These are phyloP conservation scores for Plenodomus biglobosus DNA, from an alignment of 2,329 filamentous ascomycete species.

Conservation along the genomic window DNA sequence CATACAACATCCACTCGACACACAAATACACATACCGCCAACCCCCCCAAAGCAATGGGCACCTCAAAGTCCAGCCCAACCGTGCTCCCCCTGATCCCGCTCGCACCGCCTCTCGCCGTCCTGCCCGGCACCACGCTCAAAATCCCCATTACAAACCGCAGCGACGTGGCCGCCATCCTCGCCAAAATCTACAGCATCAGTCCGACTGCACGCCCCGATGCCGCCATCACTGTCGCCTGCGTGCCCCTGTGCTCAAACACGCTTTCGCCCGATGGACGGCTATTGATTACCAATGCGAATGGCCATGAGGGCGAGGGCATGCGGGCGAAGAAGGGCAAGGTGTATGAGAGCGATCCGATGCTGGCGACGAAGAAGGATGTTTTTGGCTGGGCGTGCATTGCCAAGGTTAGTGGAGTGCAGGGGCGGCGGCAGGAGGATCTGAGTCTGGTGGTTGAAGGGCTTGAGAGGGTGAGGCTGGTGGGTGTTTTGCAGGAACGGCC, in stretches of 20 bases:
- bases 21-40: no score
- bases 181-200: conserved; percentile 80
- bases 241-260: conserved; percentile 79
- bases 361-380: conserved; percentile 61
- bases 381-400: conserved; percentile 77
- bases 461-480: conserved; percentile 73
- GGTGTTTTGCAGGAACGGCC: conserved; percentile 75
- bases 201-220: conserved; percentile 63
- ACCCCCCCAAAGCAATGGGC: conserved; percentile 27
- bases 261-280: conserved; percentile 71
- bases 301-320: conserved; percentile 42
- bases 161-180: conserved; percentile 85
- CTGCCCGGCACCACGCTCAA: conserved; percentile 83
- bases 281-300: conserved; percentile 67
- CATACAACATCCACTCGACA: no score
- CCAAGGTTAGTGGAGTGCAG: conserved; percentile 53
- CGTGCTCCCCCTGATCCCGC: conserved; percentile 74
- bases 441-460: conserved; percentile 81
- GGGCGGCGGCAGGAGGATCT: conserved; percentile 61
- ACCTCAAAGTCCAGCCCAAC: conserved; percentile 40
- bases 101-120: conserved; percentile 78
- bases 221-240: conserved; percentile 78
- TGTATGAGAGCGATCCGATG: conserved; percentile 54
- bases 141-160: conserved; percentile 78
- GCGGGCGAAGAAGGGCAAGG: conserved; percentile 9